Conservation (phyloP, 768 basidiomycete genomes). For the Lentinula sp. region DNA sequence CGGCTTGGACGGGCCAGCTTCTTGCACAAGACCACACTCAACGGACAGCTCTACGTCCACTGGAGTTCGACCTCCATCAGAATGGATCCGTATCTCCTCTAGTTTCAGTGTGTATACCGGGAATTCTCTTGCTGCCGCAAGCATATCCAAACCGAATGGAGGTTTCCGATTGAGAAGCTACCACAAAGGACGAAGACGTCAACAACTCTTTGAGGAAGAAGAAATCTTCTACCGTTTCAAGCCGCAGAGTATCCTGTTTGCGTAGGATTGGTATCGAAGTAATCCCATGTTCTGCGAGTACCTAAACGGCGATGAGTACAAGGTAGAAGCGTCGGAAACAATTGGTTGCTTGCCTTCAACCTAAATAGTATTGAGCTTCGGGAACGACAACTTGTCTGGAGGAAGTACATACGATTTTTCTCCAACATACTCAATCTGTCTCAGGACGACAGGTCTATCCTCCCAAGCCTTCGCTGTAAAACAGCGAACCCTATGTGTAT, state of each 20-base stretch:
- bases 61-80: conserved; percentile 40
- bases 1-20: conserved; percentile 20
- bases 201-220: neutral
- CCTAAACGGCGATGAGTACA: conserved; percentile 33
- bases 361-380: conserved; percentile 12
- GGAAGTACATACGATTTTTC: conserved; percentile 73
- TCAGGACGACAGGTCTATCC: conserved; percentile 73
- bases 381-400: too few species aligned
- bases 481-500: conserved; percentile 54
- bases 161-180: conserved; percentile 70
- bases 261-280: conserved; percentile 52
- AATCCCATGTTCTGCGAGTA: conserved; percentile 71
- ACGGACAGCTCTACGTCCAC: conserved; percentile 54
- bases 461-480: conserved; percentile 90
- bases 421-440: conserved; percentile 87
- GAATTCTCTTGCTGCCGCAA: conserved; percentile 54
- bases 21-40: conserved; percentile 46
- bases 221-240: conserved; percentile 50
- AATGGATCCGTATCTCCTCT: conserved; percentile 36
- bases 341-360: conserved; percentile 23
- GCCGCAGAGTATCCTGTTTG: conserved; percentile 47
- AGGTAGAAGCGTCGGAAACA: neutral
- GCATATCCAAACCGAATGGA: conserved; percentile 68
- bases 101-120: conserved; percentile 59
- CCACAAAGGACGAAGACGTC: conserved; percentile 7